Base-by-base conservation (phyloP, 768 basidiomycete species). In the Russula earlei region DNA sequence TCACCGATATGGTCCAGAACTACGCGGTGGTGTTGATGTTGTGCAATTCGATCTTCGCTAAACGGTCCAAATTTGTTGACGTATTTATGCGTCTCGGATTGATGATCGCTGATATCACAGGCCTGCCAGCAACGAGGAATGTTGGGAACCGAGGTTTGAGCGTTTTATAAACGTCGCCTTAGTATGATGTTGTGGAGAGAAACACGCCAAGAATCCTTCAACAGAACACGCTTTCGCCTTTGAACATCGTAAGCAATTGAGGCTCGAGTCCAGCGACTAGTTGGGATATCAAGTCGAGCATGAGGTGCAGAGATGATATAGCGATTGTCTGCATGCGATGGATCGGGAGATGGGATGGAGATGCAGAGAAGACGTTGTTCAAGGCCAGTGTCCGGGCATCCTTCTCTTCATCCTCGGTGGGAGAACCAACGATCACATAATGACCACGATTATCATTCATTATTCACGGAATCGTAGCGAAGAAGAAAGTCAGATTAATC, bases 301-400 rank as follows among this genome's bases (percentile, higher is more conserved):
- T 22, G 1, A 41, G 40, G 40, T 10, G 0, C 2, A 22, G 6
- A 8, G 40, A 41, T 41, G 40, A 41, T 22, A 2, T 9, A 22
- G 40, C 5, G 40, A 3, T 36, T 15, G 1, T 5, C 10, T 5
- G 7, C 1, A 7, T 31, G 3, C 5, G 5, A n/a, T n/a, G n/a
- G n/a, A n/a, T n/a, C n/a, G 29, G 5, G 29, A 31, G 1, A 31
- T 31, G 7, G 3, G 5, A 31, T 31, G 3, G 29, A 5, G 5
- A 31, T n/a, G n/a, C n/a, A n/a, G 31, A 11, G 31, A 33, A 36
- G 9, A 7, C 22, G 9, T n/a, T n/a, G n/a, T n/a, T n/a, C n/a
- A n/a, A n/a, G n/a, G n/a, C n/a, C n/a, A n/a, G n/a, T n/a, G 1
- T 20, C 19, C 11, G 1, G 2, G 20, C 40, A 22, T 0, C 0